Evolutionary conservation across 208 protist species (phyloP).

Genomic region (Leishmania lainsoni): DNA sequence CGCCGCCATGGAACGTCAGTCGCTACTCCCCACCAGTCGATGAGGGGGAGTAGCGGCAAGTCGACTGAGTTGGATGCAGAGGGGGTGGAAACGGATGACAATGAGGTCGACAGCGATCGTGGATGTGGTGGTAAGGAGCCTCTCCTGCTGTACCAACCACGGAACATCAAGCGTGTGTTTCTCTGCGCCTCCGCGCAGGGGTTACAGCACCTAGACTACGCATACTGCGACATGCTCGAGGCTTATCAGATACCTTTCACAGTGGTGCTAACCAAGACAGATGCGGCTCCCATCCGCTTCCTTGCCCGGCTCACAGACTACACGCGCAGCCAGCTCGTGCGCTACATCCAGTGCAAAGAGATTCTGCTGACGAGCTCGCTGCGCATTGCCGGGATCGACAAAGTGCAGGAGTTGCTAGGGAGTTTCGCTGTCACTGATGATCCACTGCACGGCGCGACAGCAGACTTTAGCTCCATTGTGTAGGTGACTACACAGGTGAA

Average conservation of each 20-base stretch:
- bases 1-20: background rate
- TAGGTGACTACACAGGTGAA: slow-evolving; percentile 15
- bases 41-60: background rate
- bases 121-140: background rate
- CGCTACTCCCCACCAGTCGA: background rate
- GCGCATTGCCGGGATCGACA: slow-evolving; percentile 84
- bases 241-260: slow-evolving; percentile 67
- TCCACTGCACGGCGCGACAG: slow-evolving; percentile 48
- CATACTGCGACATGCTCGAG: slow-evolving; percentile 79
- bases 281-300: slow-evolving; percentile 81
- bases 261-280: slow-evolving; percentile 89
- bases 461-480: slow-evolving; percentile 82
- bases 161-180: slow-evolving; percentile 79
- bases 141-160: slow-evolving; percentile 23
- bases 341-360: slow-evolving; percentile 86
- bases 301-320: slow-evolving; percentile 82
- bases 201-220: slow-evolving; percentile 74
- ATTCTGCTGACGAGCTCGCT: slow-evolving; percentile 83
- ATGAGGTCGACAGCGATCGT: background rate
- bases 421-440: slow-evolving; percentile 56
- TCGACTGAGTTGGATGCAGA: background rate
- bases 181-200: slow-evolving; percentile 79
- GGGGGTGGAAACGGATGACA: background rate
- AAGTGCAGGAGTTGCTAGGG: slow-evolving; percentile 82
- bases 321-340: slow-evolving; percentile 79